Base-by-base conservation (phyloP, 208 protist genomes). In the Eutreptiella sp. region DNA sequence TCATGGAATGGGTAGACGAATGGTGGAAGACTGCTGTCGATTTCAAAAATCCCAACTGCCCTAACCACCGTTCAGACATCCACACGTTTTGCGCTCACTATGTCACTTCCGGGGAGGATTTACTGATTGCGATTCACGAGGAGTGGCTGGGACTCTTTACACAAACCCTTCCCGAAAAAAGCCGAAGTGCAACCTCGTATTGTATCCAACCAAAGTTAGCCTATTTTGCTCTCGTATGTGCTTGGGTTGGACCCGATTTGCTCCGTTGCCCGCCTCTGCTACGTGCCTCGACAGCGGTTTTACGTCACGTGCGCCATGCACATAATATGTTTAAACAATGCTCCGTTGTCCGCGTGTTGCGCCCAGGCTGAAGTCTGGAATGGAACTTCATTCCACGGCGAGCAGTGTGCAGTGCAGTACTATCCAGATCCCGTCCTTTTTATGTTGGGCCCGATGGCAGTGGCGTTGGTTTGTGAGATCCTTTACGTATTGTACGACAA, bases 21-120 rank as follows among this genome's bases (percentile, higher is more conserved):
- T 62, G 54, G 54, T 62, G 54, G 54, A 62, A 62, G 50, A 55
- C 54, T 11, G 54, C 14, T 26, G 11, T 46, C 23, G 54, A 62
- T 23, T 38, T 54, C 16, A 7, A 46, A 7, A 16, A 11, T 21
- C 38, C 24, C n/a, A 50, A 36, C 23, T 62, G 54, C 42, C 54
- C 54, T 11, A 62, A 62, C 47, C 46, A 62, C 23, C 54, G 54
- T 7, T 16, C 54, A 7, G 54, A 62, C 16, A 7, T 62, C 23
- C 54, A 62, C 54, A 62, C 54, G 16, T 62, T 16, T 11, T 62
- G 54, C 47, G 54, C 54, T 14, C 42, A 46, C 24, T 62, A 55
- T 26, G n/a, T n/a, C n/a, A n/a, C n/a, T n/a, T n/a, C n/a, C n/a
- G n/a, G n/a, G n/a, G n/a, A n/a, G n/a, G n/a, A n/a, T n/a, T n/a